These are phyloP conservation scores for grape (Vitis vinifera) DNA, from an alignment of 164 flowering plant species.

Conservation along the genomic window DNA sequence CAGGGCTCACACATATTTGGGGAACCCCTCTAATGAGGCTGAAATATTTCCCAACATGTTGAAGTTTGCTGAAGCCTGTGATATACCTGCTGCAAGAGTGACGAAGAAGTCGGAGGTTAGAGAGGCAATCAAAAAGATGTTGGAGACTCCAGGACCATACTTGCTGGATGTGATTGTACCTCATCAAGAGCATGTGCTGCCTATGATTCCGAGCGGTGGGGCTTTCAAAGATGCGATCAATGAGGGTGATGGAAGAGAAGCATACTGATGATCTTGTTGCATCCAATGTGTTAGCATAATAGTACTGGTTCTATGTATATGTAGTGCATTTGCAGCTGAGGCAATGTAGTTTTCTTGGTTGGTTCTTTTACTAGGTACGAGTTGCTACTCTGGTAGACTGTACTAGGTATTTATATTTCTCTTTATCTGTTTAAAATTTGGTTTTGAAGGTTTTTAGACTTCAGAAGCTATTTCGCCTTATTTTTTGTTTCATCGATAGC, in stretches of 20 bases:
- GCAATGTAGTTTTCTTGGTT: too few species aligned
- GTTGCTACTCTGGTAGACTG: too few species aligned
- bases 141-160: conserved; percentile 46
- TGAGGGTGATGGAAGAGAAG: conserved; percentile 53
- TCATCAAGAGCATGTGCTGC: conserved; percentile 77
- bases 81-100: conserved; percentile 64
- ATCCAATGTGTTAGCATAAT: too few species aligned
- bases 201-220: conserved; percentile 76
- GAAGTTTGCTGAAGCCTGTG: conserved; percentile 67
- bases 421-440: too few species aligned
- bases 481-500: too few species aligned
- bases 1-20: conserved; percentile 68
- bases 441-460: too few species aligned
- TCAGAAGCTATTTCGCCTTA: too few species aligned
- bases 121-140: conserved; percentile 60
- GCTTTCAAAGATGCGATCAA: conserved; percentile 65
- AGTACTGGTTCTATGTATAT: too few species aligned
- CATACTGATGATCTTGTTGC: conserved; percentile 25
- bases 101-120: conserved; percentile 45
- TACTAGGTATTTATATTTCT: too few species aligned
- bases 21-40: conserved; percentile 54
- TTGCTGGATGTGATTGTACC: conserved; percentile 68
- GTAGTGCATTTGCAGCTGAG: too few species aligned
- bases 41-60: conserved; percentile 66
- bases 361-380: too few species aligned